These are phyloP conservation scores for Amyloporia xantha DNA, from an alignment of 768 basidiomycete genomes.

Conservation along the genomic window DNA sequence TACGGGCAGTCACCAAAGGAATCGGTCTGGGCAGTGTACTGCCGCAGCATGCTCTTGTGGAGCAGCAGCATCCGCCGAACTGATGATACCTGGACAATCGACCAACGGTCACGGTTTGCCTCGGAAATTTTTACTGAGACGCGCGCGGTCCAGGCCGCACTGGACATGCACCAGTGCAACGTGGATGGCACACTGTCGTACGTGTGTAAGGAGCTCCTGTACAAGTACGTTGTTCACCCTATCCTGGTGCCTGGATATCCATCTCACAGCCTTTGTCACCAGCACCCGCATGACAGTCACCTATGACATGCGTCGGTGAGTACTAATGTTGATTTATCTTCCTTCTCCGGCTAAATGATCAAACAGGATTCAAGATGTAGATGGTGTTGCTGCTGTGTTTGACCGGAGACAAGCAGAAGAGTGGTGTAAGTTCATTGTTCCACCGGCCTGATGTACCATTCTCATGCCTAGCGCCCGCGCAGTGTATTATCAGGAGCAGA, in stretches of 20 bases:
- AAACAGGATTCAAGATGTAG: slow-evolving; percentile 32
- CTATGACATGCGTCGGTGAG: slow-evolving; percentile 59
- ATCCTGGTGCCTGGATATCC: background rate
- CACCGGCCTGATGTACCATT: background rate
- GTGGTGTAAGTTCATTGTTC: slow-evolving; percentile 19
- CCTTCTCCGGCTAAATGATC: slow-evolving; percentile 13
- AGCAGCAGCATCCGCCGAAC: slow-evolving; percentile 63
- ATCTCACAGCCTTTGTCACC: slow-evolving; percentile 1
- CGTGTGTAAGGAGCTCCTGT: slow-evolving; percentile 66
- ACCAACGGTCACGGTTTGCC: slow-evolving; percentile 55
- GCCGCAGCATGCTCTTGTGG: slow-evolving; percentile 67
- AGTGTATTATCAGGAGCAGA: slow-evolving; percentile 66
- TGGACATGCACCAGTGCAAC: slow-evolving; percentile 58
- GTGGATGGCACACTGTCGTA: slow-evolving; percentile 64
- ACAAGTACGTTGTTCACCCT: slow-evolving; percentile 48
- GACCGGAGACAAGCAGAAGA: slow-evolving; percentile 25
- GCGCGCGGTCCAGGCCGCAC: slow-evolving; percentile 54
- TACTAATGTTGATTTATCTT: slow-evolving; percentile 47
- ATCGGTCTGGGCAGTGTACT: slow-evolving; percentile 67
- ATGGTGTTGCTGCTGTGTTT: slow-evolving; percentile 27
- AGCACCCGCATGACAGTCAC: slow-evolving; percentile 68
- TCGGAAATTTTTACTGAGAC: slow-evolving; percentile 65
- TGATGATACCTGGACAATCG: slow-evolving; percentile 33
- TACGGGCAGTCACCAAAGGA: slow-evolving; percentile 41
- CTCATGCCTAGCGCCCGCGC: background rate